Evolutionary conservation across 2,329 filamentous ascomycete genomes (phyloP), one percentile per base, ranked within the genome.

Genomic region (Trichoderma gracile): DNA sequence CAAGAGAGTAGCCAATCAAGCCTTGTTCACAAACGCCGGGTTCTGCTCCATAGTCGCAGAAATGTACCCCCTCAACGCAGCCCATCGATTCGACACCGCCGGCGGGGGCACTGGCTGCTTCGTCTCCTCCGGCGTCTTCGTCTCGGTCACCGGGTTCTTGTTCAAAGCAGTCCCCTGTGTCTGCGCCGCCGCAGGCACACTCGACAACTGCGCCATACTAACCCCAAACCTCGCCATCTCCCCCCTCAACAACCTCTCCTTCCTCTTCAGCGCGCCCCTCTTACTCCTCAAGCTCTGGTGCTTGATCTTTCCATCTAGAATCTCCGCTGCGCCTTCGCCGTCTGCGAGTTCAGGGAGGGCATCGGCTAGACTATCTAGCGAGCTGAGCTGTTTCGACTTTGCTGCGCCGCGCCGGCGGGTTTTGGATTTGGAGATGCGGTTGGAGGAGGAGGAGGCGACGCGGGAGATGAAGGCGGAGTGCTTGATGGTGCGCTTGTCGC

Each of bases 21-120:
- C 68, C 63, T 75, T 73, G 21, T 64, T 69, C 21, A 66, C 65
- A 70, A 96, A 96, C 3, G 89, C 91, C 15, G 89, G 86, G 70
- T 94, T 94, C 76, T 92, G 90, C 78, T 97, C 92, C 88, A 97
- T 92, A 1, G 92, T 97, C 47, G 88, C 84, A 1, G 91, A 89
- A 58, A 97, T 96, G 73, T 94, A 96, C 10, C 82, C 87, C 71
- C 93, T 86, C 76, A 98, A 75, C 17, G 92, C 92, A 33, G 90
- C 90, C 90, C 92, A 97, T 63, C 90, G 81, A 71, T 82, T 86
- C 10, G 84, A 78, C 17, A 83, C 86, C 12, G 78, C 74, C 8
- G 67, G 64, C 17, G 64, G 62, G 5, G 61, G 19, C 14, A 40
- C 8, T 8, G 10, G 33, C 33, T 38, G 10, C 33, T 14, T 38